These are phyloP conservation scores for Penicillium odoratum DNA, from an alignment of 495 filamentous ascomycete species.

Conservation along the genomic window DNA sequence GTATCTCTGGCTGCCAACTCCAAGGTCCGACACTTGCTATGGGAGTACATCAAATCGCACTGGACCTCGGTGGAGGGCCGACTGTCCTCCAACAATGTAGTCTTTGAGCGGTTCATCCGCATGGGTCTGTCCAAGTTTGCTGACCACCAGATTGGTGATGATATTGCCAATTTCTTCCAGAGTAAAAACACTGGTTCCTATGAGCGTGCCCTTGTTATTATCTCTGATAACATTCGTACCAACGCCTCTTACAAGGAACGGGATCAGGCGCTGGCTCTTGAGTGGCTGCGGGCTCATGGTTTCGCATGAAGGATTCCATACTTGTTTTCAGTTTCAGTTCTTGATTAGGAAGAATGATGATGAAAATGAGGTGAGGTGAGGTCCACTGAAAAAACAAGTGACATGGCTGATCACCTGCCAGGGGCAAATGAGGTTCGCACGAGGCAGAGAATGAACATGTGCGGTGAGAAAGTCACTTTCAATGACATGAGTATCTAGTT, in stretches of 20 bases:
- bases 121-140: conserved; percentile 75
- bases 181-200: conserved; percentile 78
- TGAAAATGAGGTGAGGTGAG: background rate
- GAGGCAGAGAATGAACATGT: conserved; percentile 11
- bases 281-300: conserved; percentile 68
- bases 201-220: conserved; percentile 74
- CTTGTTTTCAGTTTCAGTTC: background rate
- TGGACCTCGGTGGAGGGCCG: conserved; percentile 68
- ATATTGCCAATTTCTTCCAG: conserved; percentile 82
- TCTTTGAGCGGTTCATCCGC: conserved; percentile 84
- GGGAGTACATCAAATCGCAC: conserved; percentile 80
- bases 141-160: conserved; percentile 62
- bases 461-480: conserved; percentile 3
- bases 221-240: conserved; percentile 75
- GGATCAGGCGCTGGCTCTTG: conserved; percentile 64
- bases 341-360: background rate
- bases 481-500: background rate
- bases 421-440: conserved; percentile 14
- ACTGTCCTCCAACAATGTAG: conserved; percentile 76
- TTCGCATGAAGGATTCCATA: conserved; percentile 44
- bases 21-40: conserved; percentile 66
- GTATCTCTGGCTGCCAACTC: conserved; percentile 70
- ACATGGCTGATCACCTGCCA: conserved; percentile 14
- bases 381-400: background rate
- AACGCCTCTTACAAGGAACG: conserved; percentile 75